phyloP scores from a whole-genome alignment of 345 rosid genomes.

The Barbarea vulgaris region DNA sequence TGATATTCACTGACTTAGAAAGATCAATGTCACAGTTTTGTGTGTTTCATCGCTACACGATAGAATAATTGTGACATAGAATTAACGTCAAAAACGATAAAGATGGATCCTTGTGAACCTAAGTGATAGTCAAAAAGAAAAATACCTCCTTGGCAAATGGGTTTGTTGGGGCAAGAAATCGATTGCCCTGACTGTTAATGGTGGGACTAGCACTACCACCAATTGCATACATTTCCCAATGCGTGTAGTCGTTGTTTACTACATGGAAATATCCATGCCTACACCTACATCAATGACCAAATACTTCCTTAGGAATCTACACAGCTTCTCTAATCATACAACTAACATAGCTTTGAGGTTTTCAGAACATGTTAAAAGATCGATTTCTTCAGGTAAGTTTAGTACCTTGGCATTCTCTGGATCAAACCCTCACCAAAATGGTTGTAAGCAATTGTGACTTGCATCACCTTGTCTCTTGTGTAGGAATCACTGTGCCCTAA shows the following conservation, averaged over 20 bases:
- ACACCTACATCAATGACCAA: constrained; percentile 64
- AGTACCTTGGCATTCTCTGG: constrained; percentile 98
- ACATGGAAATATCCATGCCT: constrained; percentile 99
- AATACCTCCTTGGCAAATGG: constrained; percentile 69
- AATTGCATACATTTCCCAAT: constrained; percentile 99
- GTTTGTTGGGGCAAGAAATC: constrained; percentile 88
- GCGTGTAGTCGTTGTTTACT: constrained; percentile 97
- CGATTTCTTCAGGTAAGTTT: neutral
- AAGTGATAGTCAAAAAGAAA: neutral
- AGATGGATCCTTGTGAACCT: neutral
- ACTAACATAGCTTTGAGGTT: neutral
- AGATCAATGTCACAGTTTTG: constrained; percentile 6
- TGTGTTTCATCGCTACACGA: neutral
- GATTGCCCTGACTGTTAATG: constrained; percentile 95
- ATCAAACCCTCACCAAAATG: constrained; percentile 98
- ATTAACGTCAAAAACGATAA: neutral
- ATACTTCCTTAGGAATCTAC: neutral
- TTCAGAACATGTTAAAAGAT: neutral
- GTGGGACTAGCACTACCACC: constrained; percentile 99
- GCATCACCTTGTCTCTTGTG: constrained; percentile 89
- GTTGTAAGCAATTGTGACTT: constrained; percentile 94
- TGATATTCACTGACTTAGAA: neutral
- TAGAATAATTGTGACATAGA: neutral
- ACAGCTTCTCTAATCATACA: neutral
- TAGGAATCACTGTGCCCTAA: constrained; percentile 97